A percentile compares a stretch with the other conserved stretches of the same genome.
phyloP scores from a whole-genome alignment of 805 yeast species.

The Grigorovia yakushimaensis region DNA sequence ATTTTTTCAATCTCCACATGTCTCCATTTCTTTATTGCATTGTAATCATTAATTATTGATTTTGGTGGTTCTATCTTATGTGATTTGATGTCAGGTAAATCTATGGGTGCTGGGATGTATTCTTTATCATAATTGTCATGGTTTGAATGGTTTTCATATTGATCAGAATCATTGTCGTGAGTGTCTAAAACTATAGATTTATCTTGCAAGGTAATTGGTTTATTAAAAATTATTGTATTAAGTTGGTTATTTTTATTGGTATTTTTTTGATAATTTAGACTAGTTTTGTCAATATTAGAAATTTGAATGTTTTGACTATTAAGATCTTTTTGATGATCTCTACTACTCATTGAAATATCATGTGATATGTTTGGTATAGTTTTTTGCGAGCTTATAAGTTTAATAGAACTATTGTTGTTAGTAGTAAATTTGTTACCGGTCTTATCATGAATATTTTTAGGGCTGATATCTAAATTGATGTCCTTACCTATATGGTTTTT shows the following conservation, averaged over 20 bases:
- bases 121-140: slow-evolving; percentile 1
- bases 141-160: no score
- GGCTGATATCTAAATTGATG: no score
- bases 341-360: neutral
- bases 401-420: neutral
- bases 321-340: no score
- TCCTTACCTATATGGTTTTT: no score
- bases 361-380: neutral
- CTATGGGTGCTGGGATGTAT: slow-evolving; percentile 11
- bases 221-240: no score
- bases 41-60: slow-evolving; percentile 12
- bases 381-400: neutral
- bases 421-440: neutral
- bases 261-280: no score
- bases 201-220: no score
- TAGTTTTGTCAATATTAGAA: neutral
- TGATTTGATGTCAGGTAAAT: slow-evolving; percentile 20
- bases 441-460: no score
- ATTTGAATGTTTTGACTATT: neutral
- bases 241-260: neutral
- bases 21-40: slow-evolving; percentile 23
- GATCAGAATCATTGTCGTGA: neutral
- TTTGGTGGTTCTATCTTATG: slow-evolving; percentile 17
- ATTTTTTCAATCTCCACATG: slow-evolving; percentile 27
- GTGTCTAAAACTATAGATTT: no score